A percentile compares a stretch with the other conserved stretches of the same genome.
Conservation (phyloP, 179 eudicot genomes). For the Pouteria campechiana region DNA sequence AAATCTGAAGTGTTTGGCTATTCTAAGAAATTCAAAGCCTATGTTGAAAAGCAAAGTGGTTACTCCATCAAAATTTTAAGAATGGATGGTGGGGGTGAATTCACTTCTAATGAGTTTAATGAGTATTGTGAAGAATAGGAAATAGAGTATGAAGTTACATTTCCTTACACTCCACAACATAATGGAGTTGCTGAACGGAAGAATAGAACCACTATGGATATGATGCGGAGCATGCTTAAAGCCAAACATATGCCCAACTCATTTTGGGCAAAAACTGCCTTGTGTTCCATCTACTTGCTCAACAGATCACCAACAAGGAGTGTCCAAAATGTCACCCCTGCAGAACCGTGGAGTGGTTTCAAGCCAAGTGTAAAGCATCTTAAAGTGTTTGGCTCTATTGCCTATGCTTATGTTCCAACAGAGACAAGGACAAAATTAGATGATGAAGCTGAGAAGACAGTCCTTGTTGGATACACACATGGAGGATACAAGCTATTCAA, state of each 20-base stretch:
- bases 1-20: too few relatives aligned
- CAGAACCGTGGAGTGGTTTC: background rate
- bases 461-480: background rate
- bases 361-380: background rate
- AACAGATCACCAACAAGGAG: background rate
- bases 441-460: background rate
- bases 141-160: background rate
- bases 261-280: slow-evolving; percentile 1
- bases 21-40: background rate
- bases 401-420: background rate
- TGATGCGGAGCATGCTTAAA: background rate
- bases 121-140: background rate
- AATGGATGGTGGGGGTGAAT: background rate
- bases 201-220: background rate
- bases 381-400: background rate
- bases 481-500: too few relatives aligned
- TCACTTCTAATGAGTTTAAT: background rate
- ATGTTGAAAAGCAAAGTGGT: background rate
- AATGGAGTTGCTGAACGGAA: background rate
- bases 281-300: background rate
- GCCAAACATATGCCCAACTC: background rate
- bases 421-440: background rate
- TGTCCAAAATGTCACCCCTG: background rate
- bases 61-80: background rate
- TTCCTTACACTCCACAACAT: background rate